phyloP scores from a whole-genome alignment of 805 yeast species.

The Suhomyces faveliae region DNA sequence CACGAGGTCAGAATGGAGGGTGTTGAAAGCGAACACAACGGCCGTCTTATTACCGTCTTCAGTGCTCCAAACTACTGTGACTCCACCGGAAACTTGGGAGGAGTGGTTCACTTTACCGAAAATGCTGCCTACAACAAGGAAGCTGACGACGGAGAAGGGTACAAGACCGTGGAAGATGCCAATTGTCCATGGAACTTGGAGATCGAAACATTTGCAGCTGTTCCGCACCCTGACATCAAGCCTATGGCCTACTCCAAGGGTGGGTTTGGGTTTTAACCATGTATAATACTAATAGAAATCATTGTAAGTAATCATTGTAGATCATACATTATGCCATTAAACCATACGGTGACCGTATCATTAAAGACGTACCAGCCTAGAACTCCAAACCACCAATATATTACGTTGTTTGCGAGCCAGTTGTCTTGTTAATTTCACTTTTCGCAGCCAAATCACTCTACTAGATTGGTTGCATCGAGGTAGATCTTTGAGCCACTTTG shows the following conservation, averaged over 20 bases:
- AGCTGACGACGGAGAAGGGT: constrained; percentile 45
- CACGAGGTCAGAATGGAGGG: constrained; percentile 96
- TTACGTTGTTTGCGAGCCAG: no score
- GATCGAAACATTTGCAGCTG: constrained; percentile 70
- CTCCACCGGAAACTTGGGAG: constrained; percentile 86
- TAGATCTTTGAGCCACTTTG: no score
- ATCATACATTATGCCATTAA: no score
- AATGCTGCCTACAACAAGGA: constrained; percentile 45
- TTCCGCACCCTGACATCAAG: constrained; percentile 83
- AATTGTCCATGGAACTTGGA: constrained; percentile 49
- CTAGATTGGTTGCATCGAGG: no score
- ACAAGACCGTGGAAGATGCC: constrained; percentile 31
- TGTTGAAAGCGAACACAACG: constrained; percentile 82
- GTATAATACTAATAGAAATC: background rate
- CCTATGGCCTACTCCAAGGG: constrained; percentile 85
- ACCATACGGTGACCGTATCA: no score
- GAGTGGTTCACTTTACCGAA: constrained; percentile 69
- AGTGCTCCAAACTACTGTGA: constrained; percentile 99
- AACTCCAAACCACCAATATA: no score
- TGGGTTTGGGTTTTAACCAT: constrained; percentile 38
- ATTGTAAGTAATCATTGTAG: background rate
- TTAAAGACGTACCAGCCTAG: no score
- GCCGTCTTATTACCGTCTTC: constrained; percentile 87
- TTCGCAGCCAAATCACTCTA: no score
- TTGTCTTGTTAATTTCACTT: no score